Conservation (phyloP, 2,329 filamentous ascomycete species). For the Fusarium phyllophilum region DNA sequence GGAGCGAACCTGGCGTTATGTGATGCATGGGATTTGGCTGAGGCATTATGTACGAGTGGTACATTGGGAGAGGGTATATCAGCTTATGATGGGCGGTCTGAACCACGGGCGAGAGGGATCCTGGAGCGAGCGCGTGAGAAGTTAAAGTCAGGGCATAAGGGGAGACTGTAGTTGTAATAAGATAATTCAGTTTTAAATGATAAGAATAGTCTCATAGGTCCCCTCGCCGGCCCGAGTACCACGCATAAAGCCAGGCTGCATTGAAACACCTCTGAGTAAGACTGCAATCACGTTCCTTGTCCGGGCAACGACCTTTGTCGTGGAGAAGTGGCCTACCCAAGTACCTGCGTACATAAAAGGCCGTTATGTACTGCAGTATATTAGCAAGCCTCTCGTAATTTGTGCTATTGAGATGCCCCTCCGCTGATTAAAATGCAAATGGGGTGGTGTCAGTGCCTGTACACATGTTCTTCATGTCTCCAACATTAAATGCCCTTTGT, state of each 20-base stretch:
- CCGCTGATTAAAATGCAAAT: too few species aligned
- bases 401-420: too few species aligned
- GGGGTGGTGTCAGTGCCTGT: too few species aligned
- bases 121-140: constrained; percentile 39
- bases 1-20: constrained; percentile 60
- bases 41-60: constrained; percentile 47
- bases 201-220: neutral
- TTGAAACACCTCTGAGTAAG: neutral
- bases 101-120: constrained; percentile 47
- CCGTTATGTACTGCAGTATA: too few species aligned
- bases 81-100: constrained; percentile 50
- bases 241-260: neutral
- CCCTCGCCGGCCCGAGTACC: neutral
- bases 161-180: neutral
- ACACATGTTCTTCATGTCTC: too few species aligned
- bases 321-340: neutral
- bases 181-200: too few species aligned
- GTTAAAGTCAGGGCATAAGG: constrained; percentile 39
- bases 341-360: too few species aligned
- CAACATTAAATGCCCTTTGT: too few species aligned
- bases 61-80: constrained; percentile 44
- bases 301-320: neutral
- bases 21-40: constrained; percentile 59
- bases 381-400: too few species aligned
- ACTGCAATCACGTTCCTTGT: neutral